phyloP scores from a whole-genome alignment of 805 yeast genomes.

The Cyberlindnera petersonii region DNA sequence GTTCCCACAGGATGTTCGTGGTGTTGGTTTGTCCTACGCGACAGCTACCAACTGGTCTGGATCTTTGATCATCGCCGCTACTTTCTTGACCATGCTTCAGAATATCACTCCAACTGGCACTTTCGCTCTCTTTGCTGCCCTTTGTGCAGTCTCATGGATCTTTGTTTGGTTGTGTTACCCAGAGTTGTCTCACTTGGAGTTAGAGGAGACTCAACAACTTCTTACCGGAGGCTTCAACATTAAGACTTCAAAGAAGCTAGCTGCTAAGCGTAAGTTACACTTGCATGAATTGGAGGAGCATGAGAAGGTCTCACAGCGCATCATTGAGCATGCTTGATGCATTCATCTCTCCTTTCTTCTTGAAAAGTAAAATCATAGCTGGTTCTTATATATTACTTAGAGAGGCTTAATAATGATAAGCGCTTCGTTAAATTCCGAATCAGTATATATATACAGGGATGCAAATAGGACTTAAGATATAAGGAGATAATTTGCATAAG shows the following conservation, averaged over 20 bases:
- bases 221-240: conserved; percentile 85
- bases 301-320: conserved; percentile 25
- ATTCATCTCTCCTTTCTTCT: too few relatives aligned
- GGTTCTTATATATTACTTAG: too few relatives aligned
- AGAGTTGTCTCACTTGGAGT: conserved; percentile 82
- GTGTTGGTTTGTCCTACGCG: conserved; percentile 85
- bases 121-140: conserved; percentile 82
- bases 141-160: conserved; percentile 66
- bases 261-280: conserved; percentile 37
- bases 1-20: conserved; percentile 91
- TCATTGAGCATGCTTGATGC: conserved; percentile 21
- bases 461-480: too few relatives aligned
- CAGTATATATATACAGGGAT: too few relatives aligned
- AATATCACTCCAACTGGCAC: conserved; percentile 95
- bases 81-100: conserved; percentile 90
- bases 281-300: conserved; percentile 20
- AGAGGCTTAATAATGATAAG: too few relatives aligned
- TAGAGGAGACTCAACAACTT: conserved; percentile 86
- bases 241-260: conserved; percentile 55
- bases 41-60: conserved; percentile 97
- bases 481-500: too few relatives aligned
- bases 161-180: conserved; percentile 85
- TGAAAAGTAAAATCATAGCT: too few relatives aligned
- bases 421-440: too few relatives aligned
- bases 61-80: conserved; percentile 82